phyloP scores from a whole-genome alignment of 2,329 filamentous ascomycete species.

The Neopestalotiopsis sp. region DNA sequence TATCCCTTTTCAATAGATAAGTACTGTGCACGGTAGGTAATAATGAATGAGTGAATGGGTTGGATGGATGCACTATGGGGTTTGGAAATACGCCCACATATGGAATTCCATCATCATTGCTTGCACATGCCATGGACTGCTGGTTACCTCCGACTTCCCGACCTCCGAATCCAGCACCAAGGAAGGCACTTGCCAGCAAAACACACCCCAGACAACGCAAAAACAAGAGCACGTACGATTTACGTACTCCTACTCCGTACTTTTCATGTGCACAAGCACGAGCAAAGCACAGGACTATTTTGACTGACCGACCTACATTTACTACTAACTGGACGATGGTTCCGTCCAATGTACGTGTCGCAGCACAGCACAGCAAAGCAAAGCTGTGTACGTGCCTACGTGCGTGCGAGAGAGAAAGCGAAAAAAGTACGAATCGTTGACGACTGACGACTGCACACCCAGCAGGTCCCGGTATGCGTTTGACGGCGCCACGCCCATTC shows the following conservation, averaged over 20 bases:
- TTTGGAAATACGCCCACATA: too few relatives aligned
- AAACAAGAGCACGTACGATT: neutral
- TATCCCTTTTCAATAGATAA: neutral
- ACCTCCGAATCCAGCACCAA: neutral
- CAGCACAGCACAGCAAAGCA: neutral
- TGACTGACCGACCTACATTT: too few relatives aligned
- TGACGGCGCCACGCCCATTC: conserved; percentile 14
- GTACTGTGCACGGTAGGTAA: too few relatives aligned
- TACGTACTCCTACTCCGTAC: too few relatives aligned
- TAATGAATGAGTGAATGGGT: too few relatives aligned
- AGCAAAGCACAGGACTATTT: neutral
- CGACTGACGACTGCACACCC: neutral
- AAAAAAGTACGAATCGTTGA: neutral
- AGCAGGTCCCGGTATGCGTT: neutral
- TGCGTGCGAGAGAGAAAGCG: neutral
- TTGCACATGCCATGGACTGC: neutral
- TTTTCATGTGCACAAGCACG: neutral
- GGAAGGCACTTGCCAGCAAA: neutral
- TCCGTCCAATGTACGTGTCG: neutral
- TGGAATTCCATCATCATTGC: too few relatives aligned
- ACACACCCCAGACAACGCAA: neutral
- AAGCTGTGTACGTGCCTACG: neutral
- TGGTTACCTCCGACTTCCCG: neutral
- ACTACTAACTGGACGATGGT: neutral
- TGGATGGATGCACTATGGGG: too few relatives aligned